Conservation (phyloP, 495 filamentous ascomycete genomes). For the Podospora tetraspora region DNA sequence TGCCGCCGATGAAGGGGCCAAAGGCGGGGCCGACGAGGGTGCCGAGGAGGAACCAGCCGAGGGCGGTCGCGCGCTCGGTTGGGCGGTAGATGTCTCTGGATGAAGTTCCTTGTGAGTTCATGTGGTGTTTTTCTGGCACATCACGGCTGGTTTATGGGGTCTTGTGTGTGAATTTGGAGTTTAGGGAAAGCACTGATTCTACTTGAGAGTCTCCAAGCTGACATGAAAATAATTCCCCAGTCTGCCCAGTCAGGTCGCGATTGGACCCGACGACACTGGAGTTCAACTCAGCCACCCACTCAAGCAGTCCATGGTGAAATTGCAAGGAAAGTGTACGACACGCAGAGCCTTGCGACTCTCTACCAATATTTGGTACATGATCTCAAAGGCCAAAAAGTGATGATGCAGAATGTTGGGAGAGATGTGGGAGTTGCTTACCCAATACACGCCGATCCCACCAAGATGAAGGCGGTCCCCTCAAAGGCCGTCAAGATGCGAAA, state of each 20-base stretch:
- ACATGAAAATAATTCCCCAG: not conserved
- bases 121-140: not conserved
- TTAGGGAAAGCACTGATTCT: not conserved
- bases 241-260: no score
- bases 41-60: slow-evolving; percentile 65
- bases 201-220: not conserved
- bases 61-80: slow-evolving; percentile 60
- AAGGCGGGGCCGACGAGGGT: slow-evolving; percentile 67
- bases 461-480: slow-evolving; percentile 59
- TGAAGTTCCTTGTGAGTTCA: slow-evolving; percentile 39
- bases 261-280: not conserved
- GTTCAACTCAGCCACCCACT: not conserved
- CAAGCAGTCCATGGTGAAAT: not conserved
- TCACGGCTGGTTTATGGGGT: not conserved
- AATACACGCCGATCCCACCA: not conserved
- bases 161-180: not conserved
- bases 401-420: not conserved
- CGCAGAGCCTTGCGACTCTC: not conserved
- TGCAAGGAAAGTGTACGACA: not conserved
- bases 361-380: not conserved
- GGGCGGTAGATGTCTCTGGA: slow-evolving; percentile 60
- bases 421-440: not conserved
- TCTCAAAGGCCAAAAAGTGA: not conserved
- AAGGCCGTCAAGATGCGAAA: slow-evolving; percentile 67
- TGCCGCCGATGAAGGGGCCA: slow-evolving; percentile 61